Evolutionary conservation across 2,329 filamentous ascomycete species (phyloP).

Genomic region (Leptographium radiaticola): DNA sequence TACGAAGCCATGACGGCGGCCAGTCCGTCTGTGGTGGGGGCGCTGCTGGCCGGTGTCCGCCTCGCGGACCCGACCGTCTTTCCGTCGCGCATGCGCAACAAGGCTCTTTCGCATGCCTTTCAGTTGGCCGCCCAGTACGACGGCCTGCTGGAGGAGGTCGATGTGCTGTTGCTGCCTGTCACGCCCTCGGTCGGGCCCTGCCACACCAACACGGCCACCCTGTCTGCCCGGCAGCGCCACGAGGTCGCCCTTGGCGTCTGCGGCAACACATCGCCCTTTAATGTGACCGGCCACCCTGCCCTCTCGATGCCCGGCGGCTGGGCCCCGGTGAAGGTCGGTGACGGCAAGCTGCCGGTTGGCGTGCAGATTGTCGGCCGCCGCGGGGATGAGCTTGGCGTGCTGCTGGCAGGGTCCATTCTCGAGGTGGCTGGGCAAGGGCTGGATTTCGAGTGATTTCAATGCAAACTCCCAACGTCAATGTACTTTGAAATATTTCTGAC

Average conservation of each 20-base stretch:
- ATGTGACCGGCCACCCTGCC: slow-evolving; percentile 35
- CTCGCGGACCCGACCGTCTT: slow-evolving; percentile 15
- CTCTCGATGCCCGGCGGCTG: slow-evolving; percentile 31
- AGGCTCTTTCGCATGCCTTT: slow-evolving; percentile 31
- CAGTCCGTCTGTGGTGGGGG: slow-evolving; percentile 31
- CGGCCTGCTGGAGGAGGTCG: slow-evolving; percentile 23
- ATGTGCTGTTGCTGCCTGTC: slow-evolving; percentile 34
- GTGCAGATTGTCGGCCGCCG: slow-evolving; percentile 20
- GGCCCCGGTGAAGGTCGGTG: slow-evolving; percentile 11
- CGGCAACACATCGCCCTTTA: slow-evolving; percentile 32
- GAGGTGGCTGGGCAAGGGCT: slow-evolving; percentile 18
- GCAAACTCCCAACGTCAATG: too few species aligned
- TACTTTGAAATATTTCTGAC: too few species aligned
- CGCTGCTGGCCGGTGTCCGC: slow-evolving; percentile 25
- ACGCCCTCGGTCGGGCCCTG: slow-evolving; percentile 30
- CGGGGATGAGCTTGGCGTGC: slow-evolving; percentile 16
- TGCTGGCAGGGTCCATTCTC: slow-evolving; percentile 18
- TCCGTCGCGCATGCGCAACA: slow-evolving; percentile 22
- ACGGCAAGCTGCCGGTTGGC: slow-evolving; percentile 16
- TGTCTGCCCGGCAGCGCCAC: slow-evolving; percentile 25
- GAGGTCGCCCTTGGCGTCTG: slow-evolving; percentile 29
- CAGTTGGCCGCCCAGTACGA: slow-evolving; percentile 35
- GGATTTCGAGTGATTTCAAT: slow-evolving; percentile 7
- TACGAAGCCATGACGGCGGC: slow-evolving; percentile 27
- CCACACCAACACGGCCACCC: slow-evolving; percentile 20